These are phyloP conservation scores for Podospora fimiseda DNA, from an alignment of 495 filamentous ascomycete genomes.

Conservation along the genomic window DNA sequence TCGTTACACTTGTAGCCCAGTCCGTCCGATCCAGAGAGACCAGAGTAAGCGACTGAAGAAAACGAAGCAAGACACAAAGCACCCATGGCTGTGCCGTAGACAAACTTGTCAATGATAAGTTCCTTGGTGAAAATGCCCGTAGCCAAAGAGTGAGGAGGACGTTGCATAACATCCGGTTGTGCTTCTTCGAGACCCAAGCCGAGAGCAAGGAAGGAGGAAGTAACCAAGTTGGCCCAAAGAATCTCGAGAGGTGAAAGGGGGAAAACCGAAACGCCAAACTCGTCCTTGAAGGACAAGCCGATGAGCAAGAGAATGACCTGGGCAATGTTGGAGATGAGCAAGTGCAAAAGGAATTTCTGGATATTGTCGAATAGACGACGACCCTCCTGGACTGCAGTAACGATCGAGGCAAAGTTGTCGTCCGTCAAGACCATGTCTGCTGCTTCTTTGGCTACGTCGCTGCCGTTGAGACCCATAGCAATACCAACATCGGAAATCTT, in stretches of 20 bases:
- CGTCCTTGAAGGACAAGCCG: constrained; percentile 66
- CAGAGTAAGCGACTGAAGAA: constrained; percentile 56
- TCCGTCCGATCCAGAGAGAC: constrained; percentile 53
- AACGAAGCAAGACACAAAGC: constrained; percentile 60
- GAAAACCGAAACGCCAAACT: constrained; percentile 60
- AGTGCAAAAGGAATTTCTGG: constrained; percentile 75
- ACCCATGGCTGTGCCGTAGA: constrained; percentile 67
- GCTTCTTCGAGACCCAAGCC: constrained; percentile 67
- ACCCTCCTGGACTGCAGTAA: constrained; percentile 66
- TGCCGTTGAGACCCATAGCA: constrained; percentile 77
- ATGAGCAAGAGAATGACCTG: constrained; percentile 66
- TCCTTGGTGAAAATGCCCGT: constrained; percentile 65
- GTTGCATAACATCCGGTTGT: constrained; percentile 61
- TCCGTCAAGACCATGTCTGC: constrained; percentile 84
- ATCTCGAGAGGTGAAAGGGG: constrained; percentile 68
- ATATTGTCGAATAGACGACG: constrained; percentile 72
- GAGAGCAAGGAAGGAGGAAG: constrained; percentile 67
- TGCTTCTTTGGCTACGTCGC: constrained; percentile 82
- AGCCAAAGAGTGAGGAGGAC: constrained; percentile 60
- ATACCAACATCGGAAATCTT: constrained; percentile 76
- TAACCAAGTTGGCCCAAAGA: constrained; percentile 72
- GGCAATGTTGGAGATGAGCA: constrained; percentile 67
- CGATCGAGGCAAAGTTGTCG: constrained; percentile 78
- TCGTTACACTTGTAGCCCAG: constrained; percentile 61
- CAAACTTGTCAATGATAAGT: constrained; percentile 64